Evolutionary conservation across 768 basidiomycete species (phyloP).

Genomic region (Psilocybe cubensis): DNA sequence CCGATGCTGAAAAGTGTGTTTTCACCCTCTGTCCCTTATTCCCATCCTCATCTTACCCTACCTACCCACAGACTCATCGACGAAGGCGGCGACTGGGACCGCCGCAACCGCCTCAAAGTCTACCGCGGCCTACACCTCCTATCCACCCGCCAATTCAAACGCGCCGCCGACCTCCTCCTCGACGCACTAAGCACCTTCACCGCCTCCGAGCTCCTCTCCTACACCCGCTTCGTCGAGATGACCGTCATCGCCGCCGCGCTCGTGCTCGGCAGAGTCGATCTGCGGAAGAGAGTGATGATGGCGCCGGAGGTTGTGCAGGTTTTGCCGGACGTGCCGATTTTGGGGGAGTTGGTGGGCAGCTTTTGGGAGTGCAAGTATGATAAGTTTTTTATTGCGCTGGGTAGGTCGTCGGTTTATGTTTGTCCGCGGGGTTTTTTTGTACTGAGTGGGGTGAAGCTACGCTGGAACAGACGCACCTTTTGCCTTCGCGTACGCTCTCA

Average conservation of each 20-base stretch:
- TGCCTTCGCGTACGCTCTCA: conserved; percentile 85
- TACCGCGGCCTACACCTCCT: conserved; percentile 87
- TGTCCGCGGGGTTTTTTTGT: neutral
- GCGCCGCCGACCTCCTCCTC: conserved; percentile 81
- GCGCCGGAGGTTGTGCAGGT: conserved; percentile 89
- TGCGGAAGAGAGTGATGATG: conserved; percentile 90
- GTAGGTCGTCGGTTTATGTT: conserved; percentile 40
- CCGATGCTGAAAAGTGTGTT: conserved; percentile 80
- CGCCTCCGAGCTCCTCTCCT: conserved; percentile 84
- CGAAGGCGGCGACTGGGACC: conserved; percentile 97
- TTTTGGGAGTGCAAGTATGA: conserved; percentile 94
- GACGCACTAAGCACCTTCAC: conserved; percentile 96
- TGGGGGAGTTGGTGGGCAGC: conserved; percentile 83
- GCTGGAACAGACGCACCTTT: conserved; percentile 84
- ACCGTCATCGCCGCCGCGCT: conserved; percentile 82
- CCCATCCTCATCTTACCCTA: neutral
- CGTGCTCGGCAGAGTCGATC: conserved; percentile 76
- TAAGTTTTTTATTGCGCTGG: conserved; percentile 90
- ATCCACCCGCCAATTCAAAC: conserved; percentile 90
- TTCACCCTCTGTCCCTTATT: neutral
- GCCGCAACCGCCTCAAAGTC: conserved; percentile 95
- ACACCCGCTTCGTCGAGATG: conserved; percentile 88
- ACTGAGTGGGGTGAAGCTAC: conserved; percentile 53
- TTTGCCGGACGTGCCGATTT: conserved; percentile 79
- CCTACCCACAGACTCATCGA: conserved; percentile 73